Conservation (phyloP, 148 eudicot genomes). For the Camellia lanceoleosa region DNA sequence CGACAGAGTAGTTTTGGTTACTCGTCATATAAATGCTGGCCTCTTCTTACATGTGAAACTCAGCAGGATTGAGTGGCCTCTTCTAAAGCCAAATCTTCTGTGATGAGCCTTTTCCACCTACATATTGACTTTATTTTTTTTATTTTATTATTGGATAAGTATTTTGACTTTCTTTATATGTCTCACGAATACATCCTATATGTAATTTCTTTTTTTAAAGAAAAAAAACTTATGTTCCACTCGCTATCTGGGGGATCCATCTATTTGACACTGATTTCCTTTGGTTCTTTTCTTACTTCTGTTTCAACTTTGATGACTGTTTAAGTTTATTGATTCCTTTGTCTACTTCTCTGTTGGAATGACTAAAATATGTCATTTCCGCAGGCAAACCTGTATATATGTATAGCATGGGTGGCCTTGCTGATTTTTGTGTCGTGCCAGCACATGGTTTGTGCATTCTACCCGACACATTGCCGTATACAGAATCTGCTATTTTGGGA, state of each 20-base stretch:
- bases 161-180: not conserved
- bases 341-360: conserved; percentile 1
- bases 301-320: not conserved
- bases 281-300: not conserved
- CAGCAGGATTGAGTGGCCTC: not conserved
- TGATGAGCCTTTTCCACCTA: conserved; percentile 3
- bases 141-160: too few relatives aligned
- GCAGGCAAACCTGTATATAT: conserved; percentile 94
- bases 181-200: not conserved
- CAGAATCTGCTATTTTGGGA: conserved; percentile 93
- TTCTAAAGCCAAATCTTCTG: not conserved
- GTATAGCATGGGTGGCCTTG: conserved; percentile 99
- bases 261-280: not conserved
- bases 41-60: not conserved
- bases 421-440: conserved; percentile 91
- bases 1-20: not conserved
- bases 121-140: too few relatives aligned
- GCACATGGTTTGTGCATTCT: conserved; percentile 78
- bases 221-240: not conserved
- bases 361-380: conserved; percentile 20
- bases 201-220: not conserved
- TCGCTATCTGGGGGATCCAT: conserved; percentile 1
- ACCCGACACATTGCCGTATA: conserved; percentile 84
- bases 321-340: not conserved
- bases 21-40: too few relatives aligned